Evolutionary conservation across 257 asterid genomes (phyloP), one percentile per base, ranked within the genome.

Genomic region (Lavandula angustifolia): DNA sequence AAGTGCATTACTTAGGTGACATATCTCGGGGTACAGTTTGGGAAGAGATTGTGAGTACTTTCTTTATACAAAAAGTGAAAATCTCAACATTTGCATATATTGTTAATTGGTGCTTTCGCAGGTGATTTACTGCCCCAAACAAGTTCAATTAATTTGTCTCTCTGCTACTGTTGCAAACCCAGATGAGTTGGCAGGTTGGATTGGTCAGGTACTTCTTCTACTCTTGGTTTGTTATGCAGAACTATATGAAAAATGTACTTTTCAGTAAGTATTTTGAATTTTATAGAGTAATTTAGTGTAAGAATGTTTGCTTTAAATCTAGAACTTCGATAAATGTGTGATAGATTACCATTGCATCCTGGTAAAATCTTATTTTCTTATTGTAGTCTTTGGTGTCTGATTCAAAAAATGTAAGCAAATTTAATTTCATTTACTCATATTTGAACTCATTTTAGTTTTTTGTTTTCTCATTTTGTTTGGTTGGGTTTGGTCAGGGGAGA

Each of bases 101-200:
- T 64, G 67, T 73, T 78, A 77, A 73, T 67, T 73, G 60, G 60
- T 67, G 38, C 61, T 64, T 66, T 31, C 69, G 66, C 73, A 94
- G 99, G 99, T 94, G 59, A 94, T 94, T 68, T 94, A 94, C 78
- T 84, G 94, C 82, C 97, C 99, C 52, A 94, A 94, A 81, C 95
- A 87, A 67, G 97, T 94, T 78, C 97, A 94, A 78, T 87, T 94
- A 64, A 87, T 94, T 66, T 94, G 99, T 79, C 82, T 94, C 54
- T 94, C 99, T 12, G 99, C 99, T 16, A 94, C 99, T 67, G 97
- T 92, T 57, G 96, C 97, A 17, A 94, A 94, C 73, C 91, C 97
- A 49, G 96, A 94, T 77, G 99, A 94, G 88, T 75, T 94, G 87
- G 94, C 95, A 48, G 97, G 99, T 77, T 94, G 99, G 99, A 90